phyloP scores from a whole-genome alignment of 306 rosid genomes.

The Urtica urens region DNA sequence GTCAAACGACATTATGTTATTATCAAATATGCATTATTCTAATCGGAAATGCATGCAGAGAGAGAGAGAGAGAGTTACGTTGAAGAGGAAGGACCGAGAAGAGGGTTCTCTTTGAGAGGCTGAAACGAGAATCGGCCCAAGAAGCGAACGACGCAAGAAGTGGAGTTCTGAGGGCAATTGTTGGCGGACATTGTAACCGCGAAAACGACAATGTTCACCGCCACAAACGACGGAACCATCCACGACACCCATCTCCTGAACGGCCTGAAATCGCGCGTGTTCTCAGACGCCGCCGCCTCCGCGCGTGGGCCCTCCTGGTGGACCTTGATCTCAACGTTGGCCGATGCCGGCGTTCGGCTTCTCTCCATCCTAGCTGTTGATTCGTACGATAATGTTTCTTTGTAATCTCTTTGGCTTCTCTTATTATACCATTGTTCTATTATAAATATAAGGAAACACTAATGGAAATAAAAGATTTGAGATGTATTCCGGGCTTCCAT shows the following conservation, averaged over 20 bases:
- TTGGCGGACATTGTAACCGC: slow-evolving; percentile 45
- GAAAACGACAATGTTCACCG: slow-evolving; percentile 39
- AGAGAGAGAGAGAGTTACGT: slow-evolving; percentile 27
- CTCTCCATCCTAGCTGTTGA: slow-evolving; percentile 25
- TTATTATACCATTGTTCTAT: neutral
- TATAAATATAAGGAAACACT: neutral
- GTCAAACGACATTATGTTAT: no score
- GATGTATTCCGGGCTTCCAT: no score
- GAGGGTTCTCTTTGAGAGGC: slow-evolving; percentile 69
- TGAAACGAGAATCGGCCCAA: slow-evolving; percentile 75
- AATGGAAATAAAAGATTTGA: neutral
- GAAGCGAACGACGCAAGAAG: slow-evolving; percentile 39
- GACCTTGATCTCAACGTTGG: slow-evolving; percentile 33
- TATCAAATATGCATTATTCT: no score
- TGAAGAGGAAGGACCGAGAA: slow-evolving; percentile 68
- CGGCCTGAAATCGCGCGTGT: slow-evolving; percentile 19
- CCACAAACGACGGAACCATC: slow-evolving; percentile 64
- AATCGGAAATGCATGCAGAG: neutral
- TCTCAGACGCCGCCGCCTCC: slow-evolving; percentile 3
- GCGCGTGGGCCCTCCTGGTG: slow-evolving; percentile 16
- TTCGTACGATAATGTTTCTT: neutral
- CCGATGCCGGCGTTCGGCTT: slow-evolving; percentile 20
- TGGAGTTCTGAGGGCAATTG: slow-evolving; percentile 45
- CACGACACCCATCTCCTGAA: slow-evolving; percentile 56
- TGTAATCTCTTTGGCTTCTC: slow-evolving; percentile 12